Base-by-base conservation (phyloP, 495 filamentous ascomycete species). In the Bombardia bombarda region DNA sequence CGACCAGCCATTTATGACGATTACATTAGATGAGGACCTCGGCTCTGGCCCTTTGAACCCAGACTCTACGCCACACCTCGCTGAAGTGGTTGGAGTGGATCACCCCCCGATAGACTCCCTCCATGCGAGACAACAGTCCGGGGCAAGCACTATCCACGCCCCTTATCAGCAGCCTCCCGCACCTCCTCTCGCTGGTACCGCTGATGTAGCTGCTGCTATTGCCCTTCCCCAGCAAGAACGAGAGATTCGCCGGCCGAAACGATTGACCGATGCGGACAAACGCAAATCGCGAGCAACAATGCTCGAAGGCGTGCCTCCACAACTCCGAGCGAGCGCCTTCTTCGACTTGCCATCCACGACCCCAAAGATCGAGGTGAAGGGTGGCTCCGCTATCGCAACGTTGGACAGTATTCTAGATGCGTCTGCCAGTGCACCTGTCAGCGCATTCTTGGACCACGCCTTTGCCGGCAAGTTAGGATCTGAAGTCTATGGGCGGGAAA, bases 401-500 rank as follows among this genome's bases (percentile, higher is more conserved):
- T 71, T 98, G 7, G 92, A 98, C 43, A 92, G 81, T 53, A 92
- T 98, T 33, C 73, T 98, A 8, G 87, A 96, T 61, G 92, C 92
- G n/a, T 95, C 92, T 4, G 86, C 88, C 3, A 74, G 74, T 45
- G 92, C 93, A 2, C 92, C 92, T n/a, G 87, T 95, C 32, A 87
- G 74, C 32, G 92, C 92, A 38, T 97, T 96, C 53, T 95, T 87
- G 0, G 89, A 97, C 56, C 92, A 98, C 61, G 83, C 84, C 8
- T 86, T 85, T 46, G 84, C 82, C 22, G 90, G 89, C 12, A 77
- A 78, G 36, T 56, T 83, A 13, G 83, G 83, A 37, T 56, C 73
- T 1, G 77, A 86, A 51, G 75, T 86, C 0, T 85, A 86, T 51
- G 74, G 74, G 1, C 56, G 61, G 9, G 63, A 65, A 33, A 72